Evolutionary conservation across 768 basidiomycete genomes (phyloP).

Genomic region (Kwoniella botswanensis): DNA sequence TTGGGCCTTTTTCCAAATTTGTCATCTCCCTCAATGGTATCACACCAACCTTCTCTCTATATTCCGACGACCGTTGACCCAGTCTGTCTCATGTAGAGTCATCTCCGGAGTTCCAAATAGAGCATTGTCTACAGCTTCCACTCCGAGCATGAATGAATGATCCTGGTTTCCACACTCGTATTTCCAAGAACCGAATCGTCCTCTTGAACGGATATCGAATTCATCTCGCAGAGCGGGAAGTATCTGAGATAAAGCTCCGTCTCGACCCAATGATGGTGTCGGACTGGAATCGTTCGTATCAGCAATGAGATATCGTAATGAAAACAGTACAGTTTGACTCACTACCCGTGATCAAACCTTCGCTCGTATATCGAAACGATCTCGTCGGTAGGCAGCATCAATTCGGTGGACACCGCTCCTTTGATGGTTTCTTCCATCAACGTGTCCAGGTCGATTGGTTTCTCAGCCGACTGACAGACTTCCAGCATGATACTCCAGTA

Average conservation of each 20-base stretch:
- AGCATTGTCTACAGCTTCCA: slow-evolving; percentile 58
- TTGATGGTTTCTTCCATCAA: slow-evolving; percentile 58
- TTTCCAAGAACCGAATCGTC: slow-evolving; percentile 52
- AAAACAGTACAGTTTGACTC: slow-evolving; percentile 17
- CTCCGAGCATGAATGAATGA: slow-evolving; percentile 58
- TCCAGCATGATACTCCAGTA: slow-evolving; percentile 61
- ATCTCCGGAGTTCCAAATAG: slow-evolving; percentile 51
- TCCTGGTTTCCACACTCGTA: slow-evolving; percentile 52
- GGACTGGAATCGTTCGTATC: slow-evolving; percentile 38
- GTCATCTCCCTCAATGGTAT: background rate
- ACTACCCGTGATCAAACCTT: slow-evolving; percentile 56
- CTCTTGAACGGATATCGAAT: slow-evolving; percentile 57
- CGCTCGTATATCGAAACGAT: slow-evolving; percentile 59
- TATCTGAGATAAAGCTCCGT: slow-evolving; percentile 56
- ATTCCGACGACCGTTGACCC: slow-evolving; percentile 56
- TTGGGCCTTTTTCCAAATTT: background rate
- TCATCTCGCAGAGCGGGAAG: slow-evolving; percentile 56
- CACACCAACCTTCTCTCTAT: slow-evolving; percentile 38
- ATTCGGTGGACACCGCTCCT: slow-evolving; percentile 56
- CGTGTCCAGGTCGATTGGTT: slow-evolving; percentile 57
- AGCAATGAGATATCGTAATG: slow-evolving; percentile 3
- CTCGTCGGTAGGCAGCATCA: slow-evolving; percentile 57
- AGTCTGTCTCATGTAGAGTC: slow-evolving; percentile 54
- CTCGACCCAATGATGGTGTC: slow-evolving; percentile 58
- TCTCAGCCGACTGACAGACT: slow-evolving; percentile 58